phyloP scores from a whole-genome alignment of 2,329 filamentous ascomycete genomes.

The Thermomyces lanuginosus region DNA sequence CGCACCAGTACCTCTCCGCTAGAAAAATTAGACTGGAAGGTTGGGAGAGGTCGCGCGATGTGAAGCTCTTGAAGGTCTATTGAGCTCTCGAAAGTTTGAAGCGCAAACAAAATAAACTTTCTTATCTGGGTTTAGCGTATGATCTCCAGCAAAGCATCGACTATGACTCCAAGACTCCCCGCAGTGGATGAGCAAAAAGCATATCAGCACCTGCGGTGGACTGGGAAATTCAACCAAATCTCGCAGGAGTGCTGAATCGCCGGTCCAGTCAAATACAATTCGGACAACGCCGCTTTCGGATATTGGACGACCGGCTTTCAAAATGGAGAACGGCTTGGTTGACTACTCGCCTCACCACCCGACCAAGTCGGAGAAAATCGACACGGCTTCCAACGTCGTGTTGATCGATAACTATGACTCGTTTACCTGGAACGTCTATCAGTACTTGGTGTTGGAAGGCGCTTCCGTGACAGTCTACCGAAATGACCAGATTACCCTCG shows the following conservation, averaged over 20 bases:
- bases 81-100: too few relatives aligned
- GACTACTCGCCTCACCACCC: slow-evolving; percentile 77
- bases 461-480: slow-evolving; percentile 77
- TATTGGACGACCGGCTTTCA: too few relatives aligned
- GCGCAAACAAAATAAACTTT: slow-evolving; percentile 20
- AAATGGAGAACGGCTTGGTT: slow-evolving; percentile 32
- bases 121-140: slow-evolving; percentile 25
- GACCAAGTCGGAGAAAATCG: slow-evolving; percentile 52
- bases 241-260: too few relatives aligned
- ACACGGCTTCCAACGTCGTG: slow-evolving; percentile 75
- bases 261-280: slow-evolving; percentile 1
- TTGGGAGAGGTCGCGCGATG: too few relatives aligned
- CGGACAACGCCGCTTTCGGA: slow-evolving; percentile 5
- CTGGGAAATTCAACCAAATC: too few relatives aligned
- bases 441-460: slow-evolving; percentile 92
- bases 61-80: too few relatives aligned
- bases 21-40: slow-evolving; percentile 6
- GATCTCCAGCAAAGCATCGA: too few relatives aligned
- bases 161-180: too few relatives aligned
- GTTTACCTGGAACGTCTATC: slow-evolving; percentile 98
- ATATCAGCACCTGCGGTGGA: too few relatives aligned
- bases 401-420: slow-evolving; percentile 99
- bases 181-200: too few relatives aligned
- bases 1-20: too few relatives aligned
- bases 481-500: slow-evolving; percentile 78